Conservation (phyloP, 2,329 filamentous ascomycete species). For the Aspergillus pseudonomiae region DNA sequence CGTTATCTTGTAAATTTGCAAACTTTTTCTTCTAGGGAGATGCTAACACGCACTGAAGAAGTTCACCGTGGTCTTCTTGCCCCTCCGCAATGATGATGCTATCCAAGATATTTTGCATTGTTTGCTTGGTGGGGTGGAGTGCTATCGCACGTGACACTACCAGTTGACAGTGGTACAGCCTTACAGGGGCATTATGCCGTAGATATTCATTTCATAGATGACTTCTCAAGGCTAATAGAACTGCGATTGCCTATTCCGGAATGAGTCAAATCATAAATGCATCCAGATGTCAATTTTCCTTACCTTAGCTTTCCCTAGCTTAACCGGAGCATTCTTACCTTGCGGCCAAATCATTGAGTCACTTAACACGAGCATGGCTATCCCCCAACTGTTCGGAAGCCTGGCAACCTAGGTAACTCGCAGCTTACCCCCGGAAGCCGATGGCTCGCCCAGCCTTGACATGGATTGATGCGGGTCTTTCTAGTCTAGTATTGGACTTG, state of each 20-base stretch:
- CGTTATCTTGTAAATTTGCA: not conserved
- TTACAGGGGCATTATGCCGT: too few species aligned
- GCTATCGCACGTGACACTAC: slow-evolving; percentile 9
- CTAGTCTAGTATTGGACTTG: not conserved
- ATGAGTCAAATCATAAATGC: not conserved
- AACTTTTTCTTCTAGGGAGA: not conserved
- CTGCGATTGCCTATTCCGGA: not conserved
- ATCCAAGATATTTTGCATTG: slow-evolving; percentile 27
- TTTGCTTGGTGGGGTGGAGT: slow-evolving; percentile 20
- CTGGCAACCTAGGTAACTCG: not conserved
- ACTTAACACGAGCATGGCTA: not conserved
- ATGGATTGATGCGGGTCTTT: not conserved
- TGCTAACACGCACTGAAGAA: not conserved
- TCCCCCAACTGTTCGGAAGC: not conserved
- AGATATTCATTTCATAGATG: too few species aligned
- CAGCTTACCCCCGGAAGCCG: not conserved
- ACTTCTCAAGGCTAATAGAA: too few species aligned
- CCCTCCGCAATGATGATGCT: slow-evolving; percentile 24
- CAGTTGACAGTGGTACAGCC: not conserved
- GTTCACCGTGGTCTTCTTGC: slow-evolving; percentile 5
- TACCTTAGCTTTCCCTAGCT: not conserved
- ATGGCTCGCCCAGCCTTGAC: not conserved
- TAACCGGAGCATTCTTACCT: not conserved
- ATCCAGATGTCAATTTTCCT: not conserved
- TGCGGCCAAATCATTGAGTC: not conserved